Conservation (phyloP, 768 basidiomycete genomes). For the Lepiota venenata region DNA sequence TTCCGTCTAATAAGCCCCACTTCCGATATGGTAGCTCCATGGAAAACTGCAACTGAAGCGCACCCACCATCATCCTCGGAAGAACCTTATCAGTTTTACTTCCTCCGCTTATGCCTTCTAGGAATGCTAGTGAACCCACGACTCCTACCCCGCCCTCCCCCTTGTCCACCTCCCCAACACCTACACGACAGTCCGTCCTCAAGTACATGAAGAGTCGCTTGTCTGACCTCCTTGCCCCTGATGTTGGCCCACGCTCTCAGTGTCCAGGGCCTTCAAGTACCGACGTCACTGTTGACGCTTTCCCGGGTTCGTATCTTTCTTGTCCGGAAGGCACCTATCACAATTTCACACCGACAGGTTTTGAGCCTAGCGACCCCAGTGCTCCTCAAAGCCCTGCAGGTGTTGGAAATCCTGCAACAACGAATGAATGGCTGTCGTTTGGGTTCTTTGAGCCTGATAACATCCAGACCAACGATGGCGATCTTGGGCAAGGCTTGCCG, state of each 20-base stretch:
- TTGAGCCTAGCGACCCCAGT: conserved; percentile 7
- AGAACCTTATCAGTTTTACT: no score
- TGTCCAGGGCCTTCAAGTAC: conserved; percentile 2
- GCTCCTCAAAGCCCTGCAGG: not conserved
- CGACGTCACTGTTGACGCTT: not conserved
- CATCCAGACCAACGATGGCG: no score
- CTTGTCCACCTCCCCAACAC: not conserved
- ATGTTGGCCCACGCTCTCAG: conserved; percentile 14
- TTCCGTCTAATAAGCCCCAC: not conserved
- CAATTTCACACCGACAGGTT: conserved; percentile 15
- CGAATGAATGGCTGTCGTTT: not conserved
- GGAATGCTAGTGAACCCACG: no score
- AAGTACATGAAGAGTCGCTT: conserved; percentile 26
- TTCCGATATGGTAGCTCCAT: conserved; percentile 1
- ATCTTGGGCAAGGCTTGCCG: not conserved
- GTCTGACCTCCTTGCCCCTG: conserved; percentile 20
- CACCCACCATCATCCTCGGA: no score
- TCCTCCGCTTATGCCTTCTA: no score
- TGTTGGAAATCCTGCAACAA: not conserved
- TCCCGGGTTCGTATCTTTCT: not conserved
- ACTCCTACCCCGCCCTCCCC: not conserved
- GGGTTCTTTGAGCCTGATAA: not conserved
- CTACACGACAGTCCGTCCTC: conserved; percentile 15
- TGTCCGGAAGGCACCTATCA: not conserved
- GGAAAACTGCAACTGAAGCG: not conserved